A percentile compares a stretch with the other conserved stretches of the same genome.
Evolutionary conservation across 2,329 filamentous ascomycete genomes (phyloP).

Genomic region (Elsinoe australis): DNA sequence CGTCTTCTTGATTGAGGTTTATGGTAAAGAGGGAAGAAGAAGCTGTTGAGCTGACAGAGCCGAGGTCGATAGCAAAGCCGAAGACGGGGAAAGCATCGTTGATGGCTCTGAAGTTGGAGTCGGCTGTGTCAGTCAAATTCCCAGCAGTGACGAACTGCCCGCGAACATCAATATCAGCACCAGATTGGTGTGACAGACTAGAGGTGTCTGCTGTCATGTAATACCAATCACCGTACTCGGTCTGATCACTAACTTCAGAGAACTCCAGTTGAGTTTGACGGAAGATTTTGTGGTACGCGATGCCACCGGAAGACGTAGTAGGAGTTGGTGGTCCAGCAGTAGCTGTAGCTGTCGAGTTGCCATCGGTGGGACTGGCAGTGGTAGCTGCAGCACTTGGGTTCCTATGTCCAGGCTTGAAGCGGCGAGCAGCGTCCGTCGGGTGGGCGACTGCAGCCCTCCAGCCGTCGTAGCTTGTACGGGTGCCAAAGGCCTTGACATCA

Average conservation of each 20-base stretch:
- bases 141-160: constrained; percentile 39
- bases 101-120: constrained; percentile 44
- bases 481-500: neutral
- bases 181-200: constrained; percentile 43
- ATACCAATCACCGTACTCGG: constrained; percentile 48
- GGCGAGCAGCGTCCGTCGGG: neutral
- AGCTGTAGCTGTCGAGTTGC: neutral
- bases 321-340: neutral
- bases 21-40: constrained; percentile 43
- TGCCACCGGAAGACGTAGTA: constrained; percentile 13
- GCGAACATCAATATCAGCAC: constrained; percentile 40
- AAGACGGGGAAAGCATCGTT: constrained; percentile 45
- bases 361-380: neutral
- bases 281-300: constrained; percentile 27
- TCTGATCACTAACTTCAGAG: constrained; percentile 40
- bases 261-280: constrained; percentile 34
- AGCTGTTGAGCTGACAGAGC: constrained; percentile 34
- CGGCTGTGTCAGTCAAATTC: constrained; percentile 37
- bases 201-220: constrained; percentile 41
- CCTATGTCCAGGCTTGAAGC: neutral
- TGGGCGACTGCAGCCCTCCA: constrained; percentile 14
- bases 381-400: neutral
- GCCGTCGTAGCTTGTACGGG: constrained; percentile 4
- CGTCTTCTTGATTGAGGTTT: constrained; percentile 43
- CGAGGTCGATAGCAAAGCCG: constrained; percentile 45